Percentiles rank a stretch among this genome's conserved stretches.
These are phyloP conservation scores for Rhizoctonia solani DNA, from an alignment of 1,284 basidiomycete genomes.

Conservation along the genomic window DNA sequence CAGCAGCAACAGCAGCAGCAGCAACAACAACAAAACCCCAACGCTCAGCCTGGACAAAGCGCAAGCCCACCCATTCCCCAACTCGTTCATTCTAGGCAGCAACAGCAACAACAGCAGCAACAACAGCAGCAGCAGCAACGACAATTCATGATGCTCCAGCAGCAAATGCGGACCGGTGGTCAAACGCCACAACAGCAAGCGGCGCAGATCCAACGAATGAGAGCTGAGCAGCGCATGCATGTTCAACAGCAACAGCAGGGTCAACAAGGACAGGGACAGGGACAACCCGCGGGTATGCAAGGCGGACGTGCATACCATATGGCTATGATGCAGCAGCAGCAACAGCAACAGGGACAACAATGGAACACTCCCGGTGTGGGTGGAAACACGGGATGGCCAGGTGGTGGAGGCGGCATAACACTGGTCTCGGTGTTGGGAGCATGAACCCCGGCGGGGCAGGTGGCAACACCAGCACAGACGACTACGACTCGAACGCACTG, in stretches of 20 bases:
- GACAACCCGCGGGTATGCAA: background rate
- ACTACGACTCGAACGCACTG: slow-evolving; percentile 30
- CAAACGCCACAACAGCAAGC: slow-evolving; percentile 6
- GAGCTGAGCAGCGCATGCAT: slow-evolving; percentile 13
- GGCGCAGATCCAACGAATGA: slow-evolving; percentile 1
- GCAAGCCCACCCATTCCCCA: slow-evolving; percentile 25
- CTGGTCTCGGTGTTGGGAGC: background rate
- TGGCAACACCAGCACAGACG: background rate
- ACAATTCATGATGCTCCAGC: slow-evolving; percentile 33
- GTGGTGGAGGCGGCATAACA: background rate
- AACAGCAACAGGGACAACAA: background rate
- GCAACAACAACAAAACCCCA: background rate
- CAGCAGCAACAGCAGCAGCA: slow-evolving; percentile 11
- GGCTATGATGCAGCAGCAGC: slow-evolving; percentile 26
- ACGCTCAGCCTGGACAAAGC: slow-evolving; percentile 5
- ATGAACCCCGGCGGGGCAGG: slow-evolving; percentile 3
- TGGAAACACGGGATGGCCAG: background rate
- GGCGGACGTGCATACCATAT: slow-evolving; percentile 25
- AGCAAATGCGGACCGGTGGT: slow-evolving; percentile 24
- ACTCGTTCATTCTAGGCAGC: slow-evolving; percentile 19
- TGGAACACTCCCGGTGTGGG: background rate
- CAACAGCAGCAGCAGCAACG: slow-evolving; percentile 24
- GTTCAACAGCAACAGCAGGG: slow-evolving; percentile 10
- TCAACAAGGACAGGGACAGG: slow-evolving; percentile 10
- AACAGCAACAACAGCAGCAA: slow-evolving; percentile 16